Evolutionary conservation across 768 basidiomycete species (phyloP).

Genomic region (Mycena albidolilacea): DNA sequence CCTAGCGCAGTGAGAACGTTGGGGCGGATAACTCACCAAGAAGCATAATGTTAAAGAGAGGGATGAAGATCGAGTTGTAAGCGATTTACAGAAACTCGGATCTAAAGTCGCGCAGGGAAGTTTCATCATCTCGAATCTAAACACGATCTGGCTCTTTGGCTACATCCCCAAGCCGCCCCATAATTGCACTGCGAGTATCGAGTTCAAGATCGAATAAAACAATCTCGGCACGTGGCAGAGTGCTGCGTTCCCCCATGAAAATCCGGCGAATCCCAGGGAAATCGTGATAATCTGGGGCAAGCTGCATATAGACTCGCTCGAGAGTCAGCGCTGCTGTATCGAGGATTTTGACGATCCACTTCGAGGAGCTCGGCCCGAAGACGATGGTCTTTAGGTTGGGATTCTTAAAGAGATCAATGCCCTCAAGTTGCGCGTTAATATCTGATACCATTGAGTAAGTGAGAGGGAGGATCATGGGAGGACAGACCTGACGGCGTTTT

Average conservation of each 20-base stretch:
- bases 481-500: conserved; percentile 8
- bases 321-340: conserved; percentile 6
- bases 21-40: too few relatives aligned
- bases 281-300: conserved; percentile 1
- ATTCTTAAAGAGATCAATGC: conserved; percentile 13
- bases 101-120: conserved; percentile 12
- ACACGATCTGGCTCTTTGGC: background rate
- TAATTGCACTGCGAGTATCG: background rate
- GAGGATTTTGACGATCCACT: conserved; percentile 8
- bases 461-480: background rate
- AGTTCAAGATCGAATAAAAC: conserved; percentile 3
- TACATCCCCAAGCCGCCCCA: background rate
- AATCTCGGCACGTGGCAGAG: conserved; percentile 14
- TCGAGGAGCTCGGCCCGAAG: conserved; percentile 3
- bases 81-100: conserved; percentile 8
- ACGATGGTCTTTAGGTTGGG: conserved; percentile 7
- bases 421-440: conserved; percentile 4
- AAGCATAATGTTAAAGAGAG: too few relatives aligned
- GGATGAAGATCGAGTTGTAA: background rate
- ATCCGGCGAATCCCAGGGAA: background rate
- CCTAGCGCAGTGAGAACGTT: too few relatives aligned
- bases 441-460: conserved; percentile 8
- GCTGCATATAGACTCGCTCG: conserved; percentile 20
- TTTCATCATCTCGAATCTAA: background rate
- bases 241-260: conserved; percentile 1